phyloP scores from a whole-genome alignment of 139 green algal genomes.

The Edaphochlamys debaryana region DNA sequence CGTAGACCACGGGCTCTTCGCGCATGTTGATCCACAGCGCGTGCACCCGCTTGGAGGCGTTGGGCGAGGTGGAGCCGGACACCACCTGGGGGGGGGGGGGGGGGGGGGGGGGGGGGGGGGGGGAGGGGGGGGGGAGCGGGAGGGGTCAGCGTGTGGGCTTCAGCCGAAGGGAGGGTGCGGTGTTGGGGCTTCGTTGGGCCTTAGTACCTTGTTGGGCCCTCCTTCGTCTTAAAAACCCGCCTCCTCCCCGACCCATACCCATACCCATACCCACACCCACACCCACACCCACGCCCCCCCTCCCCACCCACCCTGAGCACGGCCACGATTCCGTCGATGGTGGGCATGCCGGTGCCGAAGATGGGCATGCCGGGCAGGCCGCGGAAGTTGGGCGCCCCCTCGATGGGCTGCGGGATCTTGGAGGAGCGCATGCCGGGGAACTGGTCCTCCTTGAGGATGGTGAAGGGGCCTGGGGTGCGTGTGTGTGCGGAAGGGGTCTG shows the following conservation, averaged over 20 bases:
- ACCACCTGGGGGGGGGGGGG: conserved; percentile 23
- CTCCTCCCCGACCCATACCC: not conserved
- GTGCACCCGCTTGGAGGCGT: conserved; percentile 50
- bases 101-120: not conserved
- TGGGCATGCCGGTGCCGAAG: conserved; percentile 91
- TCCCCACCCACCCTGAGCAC: conserved; percentile 57
- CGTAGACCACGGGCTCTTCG: conserved; percentile 95
- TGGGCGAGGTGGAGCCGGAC: conserved; percentile 33
- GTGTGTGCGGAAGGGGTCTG: too few species aligned
- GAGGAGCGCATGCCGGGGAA: conserved; percentile 72
- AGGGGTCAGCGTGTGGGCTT: not conserved
- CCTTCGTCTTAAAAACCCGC: too few species aligned
- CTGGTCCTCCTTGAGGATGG: conserved; percentile 95
- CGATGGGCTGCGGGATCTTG: conserved; percentile 57
- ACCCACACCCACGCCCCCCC: too few species aligned
- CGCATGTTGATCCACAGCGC: conserved; percentile 95
- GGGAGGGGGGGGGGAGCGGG: not conserved
- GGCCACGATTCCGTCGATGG: conserved; percentile 81
- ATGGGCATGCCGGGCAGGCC: conserved; percentile 70
- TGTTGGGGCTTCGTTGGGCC: too few species aligned
- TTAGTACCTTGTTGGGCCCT: too few species aligned
- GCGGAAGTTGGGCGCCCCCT: conserved; percentile 87
- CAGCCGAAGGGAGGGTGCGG: not conserved
- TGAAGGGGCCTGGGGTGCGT: conserved; percentile 58
- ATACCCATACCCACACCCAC: too few species aligned